Base-by-base conservation (phyloP, 805 yeast genomes). In the Hanseniaspora thailandica region DNA sequence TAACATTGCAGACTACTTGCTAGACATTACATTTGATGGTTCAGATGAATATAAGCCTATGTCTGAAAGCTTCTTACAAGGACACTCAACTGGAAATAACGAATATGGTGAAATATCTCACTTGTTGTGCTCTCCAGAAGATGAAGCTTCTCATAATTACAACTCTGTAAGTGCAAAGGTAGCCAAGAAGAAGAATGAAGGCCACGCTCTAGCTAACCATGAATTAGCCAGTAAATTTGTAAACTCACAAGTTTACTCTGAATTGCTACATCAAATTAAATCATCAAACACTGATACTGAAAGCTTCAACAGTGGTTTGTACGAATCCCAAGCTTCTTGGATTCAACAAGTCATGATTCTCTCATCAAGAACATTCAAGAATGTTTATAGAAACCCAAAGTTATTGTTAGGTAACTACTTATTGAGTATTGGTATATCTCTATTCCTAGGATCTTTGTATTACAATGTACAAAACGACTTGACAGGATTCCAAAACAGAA, bases 401-500 rank as follows among this genome's bases (percentile, higher is more conserved):
- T 72, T 93, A n/a, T 73, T 93, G 51, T 65, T 88, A 56, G 85
- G 93, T 1, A 95, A 93, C 62, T 90, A 90, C 62, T 70, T 83
- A 1, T 71, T 90, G 56, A 82, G 96, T 0, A 67, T 86, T 8
- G 65, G 81, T 15, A 78, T 90, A 66, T 96, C 95, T 0, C 62
- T 81, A 4, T 84, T 90, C 67, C 82, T 96, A 67, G 96, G 97
- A 0, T 77, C 77, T 47, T 71, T 93, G 39, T 93, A 93, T 66
- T 90, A 82, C 68, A 75, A 87, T 62, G 81, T 90, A 25, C 72
- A 81, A 40, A 84, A 87, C 63, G 96, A 90, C 65, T 90, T 93
- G 53, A 81, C 95, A 61, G 98, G 98, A 0, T 93, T 93, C 72
- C 98, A 93, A 66, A 93, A 93, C 67, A 76, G 98, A 60, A 73